Conservation (phyloP, 441 rosid species). For the Manihot esculenta region DNA sequence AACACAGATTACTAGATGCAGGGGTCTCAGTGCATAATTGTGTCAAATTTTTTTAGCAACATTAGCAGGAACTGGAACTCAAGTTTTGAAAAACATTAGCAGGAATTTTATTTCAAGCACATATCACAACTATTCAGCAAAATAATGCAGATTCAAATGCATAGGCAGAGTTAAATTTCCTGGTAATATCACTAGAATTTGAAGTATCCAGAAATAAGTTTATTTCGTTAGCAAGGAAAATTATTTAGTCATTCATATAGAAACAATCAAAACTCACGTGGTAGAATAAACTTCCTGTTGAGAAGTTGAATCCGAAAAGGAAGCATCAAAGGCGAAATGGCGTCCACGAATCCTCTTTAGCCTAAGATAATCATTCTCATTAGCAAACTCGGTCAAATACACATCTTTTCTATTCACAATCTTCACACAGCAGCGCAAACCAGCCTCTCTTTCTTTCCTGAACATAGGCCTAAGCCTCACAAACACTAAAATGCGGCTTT, state of each 20-base stretch:
- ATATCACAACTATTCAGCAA: background rate
- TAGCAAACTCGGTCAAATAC: conserved; percentile 76
- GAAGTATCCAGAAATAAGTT: background rate
- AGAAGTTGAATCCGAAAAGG: conserved; percentile 71
- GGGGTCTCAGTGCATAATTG: background rate
- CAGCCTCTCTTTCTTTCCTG: conserved; percentile 84
- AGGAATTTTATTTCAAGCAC: background rate
- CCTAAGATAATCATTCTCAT: conserved; percentile 81
- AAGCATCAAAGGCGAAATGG: conserved; percentile 85
- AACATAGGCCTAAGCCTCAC: conserved; percentile 96
- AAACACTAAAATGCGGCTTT: conserved; percentile 69
- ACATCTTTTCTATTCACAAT: conserved; percentile 79
- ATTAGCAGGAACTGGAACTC: background rate
- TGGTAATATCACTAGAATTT: too few relatives aligned
- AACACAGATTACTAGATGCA: background rate
- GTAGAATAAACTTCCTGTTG: conserved; percentile 85
- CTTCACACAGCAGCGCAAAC: conserved; percentile 74
- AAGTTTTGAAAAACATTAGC: background rate
- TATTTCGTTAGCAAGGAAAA: too few relatives aligned
- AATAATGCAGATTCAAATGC: conserved; percentile 5
- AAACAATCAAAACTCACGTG: conserved; percentile 53
- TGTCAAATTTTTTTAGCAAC: background rate
- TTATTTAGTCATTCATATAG: too few relatives aligned
- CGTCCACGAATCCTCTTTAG: conserved; percentile 86
- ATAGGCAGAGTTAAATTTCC: too few relatives aligned